phyloP scores from a whole-genome alignment of 228 moss, liverwort and hornwort genomes.

The Sphagnum fallax region DNA sequence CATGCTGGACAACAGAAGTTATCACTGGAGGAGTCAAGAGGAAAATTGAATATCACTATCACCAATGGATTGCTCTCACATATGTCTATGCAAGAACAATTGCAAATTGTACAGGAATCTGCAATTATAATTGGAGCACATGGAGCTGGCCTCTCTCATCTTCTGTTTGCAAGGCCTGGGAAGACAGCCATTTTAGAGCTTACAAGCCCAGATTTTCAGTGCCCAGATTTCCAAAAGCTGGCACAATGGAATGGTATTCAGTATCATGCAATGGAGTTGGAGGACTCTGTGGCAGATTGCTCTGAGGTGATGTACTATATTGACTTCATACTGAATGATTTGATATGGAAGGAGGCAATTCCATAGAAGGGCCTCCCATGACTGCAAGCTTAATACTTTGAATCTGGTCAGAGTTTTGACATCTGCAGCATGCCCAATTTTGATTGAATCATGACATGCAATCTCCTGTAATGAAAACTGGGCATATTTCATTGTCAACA shows the following conservation, averaged over 20 bases:
- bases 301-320: slow-evolving; percentile 18
- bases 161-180: slow-evolving; percentile 31
- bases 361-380: neutral
- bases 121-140: slow-evolving; percentile 47
- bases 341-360: neutral
- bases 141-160: slow-evolving; percentile 46
- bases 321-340: slow-evolving; percentile 20
- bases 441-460: no score
- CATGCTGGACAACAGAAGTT: neutral
- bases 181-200: slow-evolving; percentile 32
- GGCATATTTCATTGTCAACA: no score
- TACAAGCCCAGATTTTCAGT: slow-evolving; percentile 35
- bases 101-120: slow-evolving; percentile 25
- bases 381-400: no score
- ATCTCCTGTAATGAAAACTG: no score
- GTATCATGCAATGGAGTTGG: slow-evolving; percentile 28
- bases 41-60: slow-evolving; percentile 17
- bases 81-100: slow-evolving; percentile 38
- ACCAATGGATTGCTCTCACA: slow-evolving; percentile 44
- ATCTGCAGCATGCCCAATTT: no score
- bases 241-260: slow-evolving; percentile 46
- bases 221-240: slow-evolving; percentile 30
- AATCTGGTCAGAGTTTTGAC: no score
- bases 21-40: slow-evolving; percentile 5
- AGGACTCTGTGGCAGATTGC: slow-evolving; percentile 15